A percentile compares a stretch with the other conserved stretches of the same genome.
These are phyloP conservation scores for Crinitomyces ghanaensis DNA, from an alignment of 805 yeast species.

Conservation along the genomic window DNA sequence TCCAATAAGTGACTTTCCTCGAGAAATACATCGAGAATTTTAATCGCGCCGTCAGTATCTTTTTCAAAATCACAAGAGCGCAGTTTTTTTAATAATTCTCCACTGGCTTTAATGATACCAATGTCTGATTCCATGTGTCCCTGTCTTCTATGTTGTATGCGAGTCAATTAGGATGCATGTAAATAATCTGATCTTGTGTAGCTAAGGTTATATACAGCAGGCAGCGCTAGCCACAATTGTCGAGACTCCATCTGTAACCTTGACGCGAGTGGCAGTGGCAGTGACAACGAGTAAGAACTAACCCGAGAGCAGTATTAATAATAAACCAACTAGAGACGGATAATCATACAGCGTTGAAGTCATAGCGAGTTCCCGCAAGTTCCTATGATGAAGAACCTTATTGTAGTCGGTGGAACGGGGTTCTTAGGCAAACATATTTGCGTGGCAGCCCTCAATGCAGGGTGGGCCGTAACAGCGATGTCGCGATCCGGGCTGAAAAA, in stretches of 20 bases:
- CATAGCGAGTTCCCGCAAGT: too few species aligned
- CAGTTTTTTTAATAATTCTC: neutral
- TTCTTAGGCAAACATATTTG: conserved; percentile 65
- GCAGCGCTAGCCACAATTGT: too few species aligned
- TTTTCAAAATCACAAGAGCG: conserved; percentile 1
- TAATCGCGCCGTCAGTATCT: conserved; percentile 2
- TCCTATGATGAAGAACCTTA: conserved; percentile 25
- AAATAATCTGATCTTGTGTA: too few species aligned
- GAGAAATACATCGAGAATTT: conserved; percentile 17
- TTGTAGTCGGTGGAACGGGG: conserved; percentile 85
- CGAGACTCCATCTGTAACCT: too few species aligned
- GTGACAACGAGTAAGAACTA: too few species aligned
- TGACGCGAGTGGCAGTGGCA: too few species aligned
- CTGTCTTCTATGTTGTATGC: too few species aligned
- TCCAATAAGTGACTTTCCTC: conserved; percentile 20
- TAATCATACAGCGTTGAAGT: too few species aligned
- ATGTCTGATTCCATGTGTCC: conserved; percentile 15
- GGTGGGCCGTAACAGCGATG: conserved; percentile 58
- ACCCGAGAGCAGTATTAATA: too few species aligned
- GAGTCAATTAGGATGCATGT: too few species aligned
- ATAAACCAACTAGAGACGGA: too few species aligned
- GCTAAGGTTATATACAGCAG: too few species aligned
- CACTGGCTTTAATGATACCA: conserved; percentile 11
- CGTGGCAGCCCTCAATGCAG: conserved; percentile 49
- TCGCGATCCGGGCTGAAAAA: conserved; percentile 44